Conservation (phyloP, 495 filamentous ascomycete genomes). For the Barbatosphaeria neglecta region DNA sequence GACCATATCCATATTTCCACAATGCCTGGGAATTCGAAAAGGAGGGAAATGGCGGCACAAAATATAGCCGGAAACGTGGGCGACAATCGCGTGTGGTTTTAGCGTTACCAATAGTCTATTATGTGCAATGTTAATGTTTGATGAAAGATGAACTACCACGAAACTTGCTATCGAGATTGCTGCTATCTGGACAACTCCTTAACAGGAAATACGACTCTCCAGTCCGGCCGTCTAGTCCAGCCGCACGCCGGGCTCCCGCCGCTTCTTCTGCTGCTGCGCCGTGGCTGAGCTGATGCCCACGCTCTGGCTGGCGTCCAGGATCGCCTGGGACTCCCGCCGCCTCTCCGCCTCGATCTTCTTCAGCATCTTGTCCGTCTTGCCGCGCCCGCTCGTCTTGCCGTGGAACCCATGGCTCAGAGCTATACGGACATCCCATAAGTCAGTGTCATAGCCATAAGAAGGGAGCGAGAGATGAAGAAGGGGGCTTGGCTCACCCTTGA, state of each 20-base stretch:
- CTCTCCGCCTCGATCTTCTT: constrained; percentile 98
- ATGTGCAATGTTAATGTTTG: too few species aligned
- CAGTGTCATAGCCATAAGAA: constrained; percentile 25
- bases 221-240: constrained; percentile 22
- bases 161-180: too few species aligned
- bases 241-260: constrained; percentile 78
- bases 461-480: not conserved
- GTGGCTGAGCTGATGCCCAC: constrained; percentile 74
- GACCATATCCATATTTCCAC: too few species aligned
- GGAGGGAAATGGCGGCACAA: too few species aligned
- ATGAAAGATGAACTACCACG: too few species aligned
- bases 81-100: too few species aligned
- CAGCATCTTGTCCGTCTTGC: constrained; percentile 91
- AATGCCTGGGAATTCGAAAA: too few species aligned
- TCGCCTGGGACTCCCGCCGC: constrained; percentile 67
- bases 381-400: constrained; percentile 92
- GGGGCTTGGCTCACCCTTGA: constrained; percentile 30
- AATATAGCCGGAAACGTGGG: too few species aligned
- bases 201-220: too few species aligned
- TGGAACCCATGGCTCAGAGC: constrained; percentile 87
- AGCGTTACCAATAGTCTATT: too few species aligned
- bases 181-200: too few species aligned
- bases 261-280: constrained; percentile 67
- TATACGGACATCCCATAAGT: constrained; percentile 21
- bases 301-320: constrained; percentile 68